These are phyloP conservation scores for Umbilicaria muhlenbergii DNA, from an alignment of 495 filamentous ascomycete species.

Conservation along the genomic window DNA sequence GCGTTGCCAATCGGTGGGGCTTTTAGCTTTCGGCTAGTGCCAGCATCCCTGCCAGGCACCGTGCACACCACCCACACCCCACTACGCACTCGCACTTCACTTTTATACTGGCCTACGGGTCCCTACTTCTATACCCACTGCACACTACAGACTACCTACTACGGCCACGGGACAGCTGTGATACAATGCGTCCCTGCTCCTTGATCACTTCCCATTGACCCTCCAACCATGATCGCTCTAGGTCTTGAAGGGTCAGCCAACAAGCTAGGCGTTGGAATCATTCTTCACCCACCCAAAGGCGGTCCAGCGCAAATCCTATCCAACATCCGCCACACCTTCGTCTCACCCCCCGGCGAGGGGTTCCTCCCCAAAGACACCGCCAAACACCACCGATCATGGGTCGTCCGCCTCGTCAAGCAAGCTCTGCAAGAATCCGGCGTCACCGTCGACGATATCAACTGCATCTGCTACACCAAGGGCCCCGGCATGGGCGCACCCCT, in stretches of 20 bases:
- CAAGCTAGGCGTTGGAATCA: constrained; percentile 89
- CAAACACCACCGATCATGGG: constrained; percentile 73
- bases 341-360: constrained; percentile 80
- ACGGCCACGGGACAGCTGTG: too few relatives aligned
- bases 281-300: constrained; percentile 54
- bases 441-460: constrained; percentile 51
- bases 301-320: constrained; percentile 62
- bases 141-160: too few relatives aligned
- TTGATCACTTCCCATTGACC: background rate
- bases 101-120: too few relatives aligned
- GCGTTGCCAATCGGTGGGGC: too few relatives aligned
- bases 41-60: too few relatives aligned
- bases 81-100: too few relatives aligned
- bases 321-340: constrained; percentile 88
- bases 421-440: constrained; percentile 57
- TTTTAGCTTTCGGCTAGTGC: too few relatives aligned
- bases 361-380: constrained; percentile 96
- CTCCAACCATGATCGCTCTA: constrained; percentile 56
- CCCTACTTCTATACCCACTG: too few relatives aligned
- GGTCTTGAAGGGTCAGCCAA: constrained; percentile 96
- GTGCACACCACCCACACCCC: too few relatives aligned
- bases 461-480: constrained; percentile 89
- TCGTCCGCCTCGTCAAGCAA: constrained; percentile 61
- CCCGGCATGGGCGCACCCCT: constrained; percentile 95
- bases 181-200: too few relatives aligned